Percentiles rank a stretch among this genome's conserved stretches.
Conservation (phyloP, 2,329 filamentous ascomycete genomes). For the Exutisphaerella laricina region DNA sequence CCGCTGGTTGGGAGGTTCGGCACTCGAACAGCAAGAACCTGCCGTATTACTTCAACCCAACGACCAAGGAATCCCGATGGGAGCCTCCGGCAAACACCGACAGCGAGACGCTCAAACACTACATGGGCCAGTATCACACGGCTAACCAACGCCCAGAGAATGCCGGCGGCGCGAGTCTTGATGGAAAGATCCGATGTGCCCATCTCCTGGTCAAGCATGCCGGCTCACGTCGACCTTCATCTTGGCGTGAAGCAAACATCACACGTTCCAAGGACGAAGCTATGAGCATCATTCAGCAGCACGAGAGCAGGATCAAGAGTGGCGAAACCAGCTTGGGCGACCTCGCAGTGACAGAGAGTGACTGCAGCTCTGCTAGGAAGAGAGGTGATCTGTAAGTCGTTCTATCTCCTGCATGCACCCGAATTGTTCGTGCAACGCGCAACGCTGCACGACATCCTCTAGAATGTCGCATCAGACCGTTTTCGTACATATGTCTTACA, state of each 20-base stretch:
- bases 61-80: slow-evolving; percentile 86
- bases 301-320: slow-evolving; percentile 70
- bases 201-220: slow-evolving; percentile 93
- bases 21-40: slow-evolving; percentile 98
- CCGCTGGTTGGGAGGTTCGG: slow-evolving; percentile 64
- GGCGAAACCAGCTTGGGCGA: slow-evolving; percentile 69
- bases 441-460: slow-evolving; percentile 7
- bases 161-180: slow-evolving; percentile 31
- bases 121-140: slow-evolving; percentile 83
- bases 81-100: slow-evolving; percentile 85
- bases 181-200: slow-evolving; percentile 86
- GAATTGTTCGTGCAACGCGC: slow-evolving; percentile 4
- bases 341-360: slow-evolving; percentile 80
- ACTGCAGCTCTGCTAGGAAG: slow-evolving; percentile 94
- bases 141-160: slow-evolving; percentile 36
- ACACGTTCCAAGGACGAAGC: slow-evolving; percentile 86
- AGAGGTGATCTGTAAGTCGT: slow-evolving; percentile 70
- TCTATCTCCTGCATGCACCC: slow-evolving; percentile 2
- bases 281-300: slow-evolving; percentile 64
- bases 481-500: slow-evolving; percentile 7
- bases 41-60: slow-evolving; percentile 94
- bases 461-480: background rate
- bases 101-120: slow-evolving; percentile 84
- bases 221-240: slow-evolving; percentile 79
- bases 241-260: slow-evolving; percentile 88